Evolutionary conservation across 441 rosid genomes (phyloP).

Genomic region (Capsella rubella): DNA sequence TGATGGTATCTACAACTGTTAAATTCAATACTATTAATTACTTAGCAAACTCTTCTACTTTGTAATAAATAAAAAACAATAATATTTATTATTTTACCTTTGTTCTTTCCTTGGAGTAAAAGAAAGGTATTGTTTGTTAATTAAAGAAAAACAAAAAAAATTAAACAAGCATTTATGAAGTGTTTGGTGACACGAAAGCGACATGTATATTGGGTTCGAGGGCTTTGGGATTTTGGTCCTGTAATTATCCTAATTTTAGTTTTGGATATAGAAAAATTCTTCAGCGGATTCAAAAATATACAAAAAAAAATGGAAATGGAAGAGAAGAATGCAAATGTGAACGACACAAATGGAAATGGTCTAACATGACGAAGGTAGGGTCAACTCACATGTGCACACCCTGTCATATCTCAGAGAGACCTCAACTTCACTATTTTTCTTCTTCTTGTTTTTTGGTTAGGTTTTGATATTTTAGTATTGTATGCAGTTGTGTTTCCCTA

Average conservation of each 20-base stretch:
- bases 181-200: conserved; percentile 30
- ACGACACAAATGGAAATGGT: conserved; percentile 22
- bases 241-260: neutral
- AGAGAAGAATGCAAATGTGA: conserved; percentile 26
- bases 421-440: conserved; percentile 21
- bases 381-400: conserved; percentile 44
- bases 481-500: neutral
- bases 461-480: conserved; percentile 16
- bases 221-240: conserved; percentile 12
- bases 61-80: neutral
- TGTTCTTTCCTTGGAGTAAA: conserved; percentile 33
- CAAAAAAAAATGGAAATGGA: neutral
- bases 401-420: conserved; percentile 37
- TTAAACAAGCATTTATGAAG: neutral
- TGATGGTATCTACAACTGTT: neutral
- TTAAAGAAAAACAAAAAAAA: neutral
- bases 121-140: conserved; percentile 26
- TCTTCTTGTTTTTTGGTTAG: neutral
- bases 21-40: neutral
- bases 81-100: neutral
- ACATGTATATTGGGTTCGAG: conserved; percentile 8
- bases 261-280: neutral
- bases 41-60: neutral
- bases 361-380: conserved; percentile 35
- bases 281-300: neutral